Percentiles rank a stretch among this genome's conserved stretches.
Evolutionary conservation across 148 eudicot species (phyloP).

Genomic region (Chenopodium quinoa): DNA sequence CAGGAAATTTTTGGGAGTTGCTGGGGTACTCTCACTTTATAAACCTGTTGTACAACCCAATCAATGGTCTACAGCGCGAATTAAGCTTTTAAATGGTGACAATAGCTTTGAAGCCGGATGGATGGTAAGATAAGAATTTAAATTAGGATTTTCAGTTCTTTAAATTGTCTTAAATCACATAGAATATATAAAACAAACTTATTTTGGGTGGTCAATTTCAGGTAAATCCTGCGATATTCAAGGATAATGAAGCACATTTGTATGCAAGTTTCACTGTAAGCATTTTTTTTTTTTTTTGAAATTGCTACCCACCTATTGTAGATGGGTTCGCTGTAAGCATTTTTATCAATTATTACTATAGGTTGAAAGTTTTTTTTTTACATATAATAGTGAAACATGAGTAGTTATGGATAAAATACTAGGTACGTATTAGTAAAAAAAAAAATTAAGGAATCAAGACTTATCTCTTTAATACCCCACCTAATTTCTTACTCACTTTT

Average conservation of each 20-base stretch:
- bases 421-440: too few species aligned
- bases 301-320: too few species aligned
- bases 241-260: constrained; percentile 16
- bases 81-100: neutral
- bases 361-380: neutral
- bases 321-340: too few species aligned
- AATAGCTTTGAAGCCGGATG: constrained; percentile 15
- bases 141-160: neutral
- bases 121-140: constrained; percentile 4
- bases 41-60: neutral
- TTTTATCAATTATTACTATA: too few species aligned
- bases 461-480: too few species aligned
- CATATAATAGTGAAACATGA: too few species aligned
- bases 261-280: neutral
- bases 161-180: neutral
- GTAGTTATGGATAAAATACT: too few species aligned
- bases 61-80: constrained; percentile 12
- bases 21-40: neutral
- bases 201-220: neutral
- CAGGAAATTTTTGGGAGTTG: neutral
- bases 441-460: too few species aligned
- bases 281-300: too few species aligned
- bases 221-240: neutral
- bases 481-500: too few species aligned
- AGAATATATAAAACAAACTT: neutral